Conservation (phyloP, 805 yeast species). For the Clavispora phyllophila region DNA sequence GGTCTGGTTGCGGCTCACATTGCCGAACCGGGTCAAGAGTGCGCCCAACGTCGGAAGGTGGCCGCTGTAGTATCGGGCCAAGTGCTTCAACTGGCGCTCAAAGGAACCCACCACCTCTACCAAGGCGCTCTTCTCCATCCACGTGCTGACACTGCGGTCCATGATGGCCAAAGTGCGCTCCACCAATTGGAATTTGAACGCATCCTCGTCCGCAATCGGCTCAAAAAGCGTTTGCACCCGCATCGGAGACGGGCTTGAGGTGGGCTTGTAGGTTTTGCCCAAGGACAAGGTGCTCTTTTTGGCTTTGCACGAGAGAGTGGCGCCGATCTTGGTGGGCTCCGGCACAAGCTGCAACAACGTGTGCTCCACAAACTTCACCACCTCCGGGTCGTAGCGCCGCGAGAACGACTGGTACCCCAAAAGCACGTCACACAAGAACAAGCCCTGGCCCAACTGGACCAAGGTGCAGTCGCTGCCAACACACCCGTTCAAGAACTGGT, state of each 20-base stretch:
- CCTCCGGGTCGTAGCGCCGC: conserved; percentile 80
- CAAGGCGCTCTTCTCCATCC: conserved; percentile 62
- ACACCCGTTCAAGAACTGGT: conserved; percentile 49
- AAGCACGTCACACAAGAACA: conserved; percentile 60
- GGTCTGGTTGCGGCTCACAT: conserved; percentile 31
- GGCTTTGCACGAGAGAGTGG: conserved; percentile 8
- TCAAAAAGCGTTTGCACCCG: conserved; percentile 10
- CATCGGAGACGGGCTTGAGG: conserved; percentile 4
- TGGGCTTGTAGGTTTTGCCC: conserved; percentile 13
- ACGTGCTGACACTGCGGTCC: conserved; percentile 33
- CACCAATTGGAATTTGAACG: conserved; percentile 27
- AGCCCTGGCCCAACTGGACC: conserved; percentile 49
- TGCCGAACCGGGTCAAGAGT: conserved; percentile 42
- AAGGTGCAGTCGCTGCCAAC: conserved; percentile 36
- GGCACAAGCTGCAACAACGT: conserved; percentile 43
- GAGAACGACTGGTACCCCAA: conserved; percentile 73
- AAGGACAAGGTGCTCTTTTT: conserved; percentile 10
- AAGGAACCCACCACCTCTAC: conserved; percentile 54
- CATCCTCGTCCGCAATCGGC: conserved; percentile 6
- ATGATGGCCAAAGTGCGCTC: conserved; percentile 27
- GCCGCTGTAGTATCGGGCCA: conserved; percentile 29
- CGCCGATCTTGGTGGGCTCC: conserved; percentile 21
- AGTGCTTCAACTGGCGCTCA: conserved; percentile 35
- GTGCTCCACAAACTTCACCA: conserved; percentile 52
- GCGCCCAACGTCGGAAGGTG: conserved; percentile 26